These are phyloP conservation scores for Metschnikowia sp. DNA, from an alignment of 805 yeast genomes.

Conservation along the genomic window DNA sequence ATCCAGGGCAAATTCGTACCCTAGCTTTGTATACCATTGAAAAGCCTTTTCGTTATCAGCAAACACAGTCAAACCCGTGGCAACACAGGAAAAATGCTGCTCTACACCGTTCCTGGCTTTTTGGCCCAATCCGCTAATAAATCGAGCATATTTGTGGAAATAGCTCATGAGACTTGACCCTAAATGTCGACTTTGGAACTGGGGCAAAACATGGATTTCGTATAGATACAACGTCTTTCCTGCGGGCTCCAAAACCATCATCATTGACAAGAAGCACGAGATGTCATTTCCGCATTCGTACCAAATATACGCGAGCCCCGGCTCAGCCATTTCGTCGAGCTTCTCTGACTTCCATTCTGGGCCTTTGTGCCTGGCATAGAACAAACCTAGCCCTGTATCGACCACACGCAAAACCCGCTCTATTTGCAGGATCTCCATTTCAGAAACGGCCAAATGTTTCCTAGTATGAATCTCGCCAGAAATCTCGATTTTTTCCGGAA, in stretches of 20 bases:
- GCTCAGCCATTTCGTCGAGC: constrained; percentile 43
- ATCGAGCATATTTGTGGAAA: constrained; percentile 31
- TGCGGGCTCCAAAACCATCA: constrained; percentile 37
- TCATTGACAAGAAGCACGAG: constrained; percentile 46
- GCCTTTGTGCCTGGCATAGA: constrained; percentile 31
- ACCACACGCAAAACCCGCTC: constrained; percentile 22
- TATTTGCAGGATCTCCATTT: background rate
- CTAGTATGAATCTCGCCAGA: background rate
- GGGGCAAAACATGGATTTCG: constrained; percentile 49
- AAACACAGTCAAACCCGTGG: constrained; percentile 50
- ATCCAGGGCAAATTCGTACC: constrained; percentile 35
- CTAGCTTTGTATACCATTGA: constrained; percentile 40
- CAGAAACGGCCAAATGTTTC: background rate
- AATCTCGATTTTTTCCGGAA: constrained; percentile 4
- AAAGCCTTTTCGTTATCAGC: constrained; percentile 41
- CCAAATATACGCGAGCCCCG: constrained; percentile 44
- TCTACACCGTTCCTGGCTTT: background rate
- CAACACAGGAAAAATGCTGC: constrained; percentile 17
- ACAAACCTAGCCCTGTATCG: constrained; percentile 25
- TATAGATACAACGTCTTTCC: constrained; percentile 44
- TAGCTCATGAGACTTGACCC: constrained; percentile 39
- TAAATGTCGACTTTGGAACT: constrained; percentile 29
- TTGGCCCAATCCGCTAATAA: constrained; percentile 6
- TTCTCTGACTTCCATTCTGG: constrained; percentile 41
- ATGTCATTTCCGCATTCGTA: constrained; percentile 16